A percentile compares a stretch with the other conserved stretches of the same genome.
These are phyloP conservation scores for Trichoderma guizhouense DNA, from an alignment of 2,329 filamentous ascomycete genomes.

Conservation along the genomic window DNA sequence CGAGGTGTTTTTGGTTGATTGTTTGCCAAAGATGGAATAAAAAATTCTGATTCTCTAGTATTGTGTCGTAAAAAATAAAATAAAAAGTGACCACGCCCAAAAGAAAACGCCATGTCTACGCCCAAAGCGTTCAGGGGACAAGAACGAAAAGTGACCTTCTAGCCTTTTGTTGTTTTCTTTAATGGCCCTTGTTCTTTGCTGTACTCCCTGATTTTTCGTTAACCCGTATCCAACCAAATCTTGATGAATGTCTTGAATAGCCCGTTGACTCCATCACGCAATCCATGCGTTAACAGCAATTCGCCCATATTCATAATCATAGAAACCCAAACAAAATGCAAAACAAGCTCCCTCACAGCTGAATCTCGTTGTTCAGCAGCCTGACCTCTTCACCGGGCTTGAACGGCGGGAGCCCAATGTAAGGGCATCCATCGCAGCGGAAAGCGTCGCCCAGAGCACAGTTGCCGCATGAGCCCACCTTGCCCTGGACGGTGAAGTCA, in stretches of 20 bases:
- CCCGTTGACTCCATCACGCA: conserved; percentile 4
- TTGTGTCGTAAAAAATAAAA: not conserved
- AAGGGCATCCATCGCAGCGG: conserved; percentile 70
- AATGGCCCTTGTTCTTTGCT: not conserved
- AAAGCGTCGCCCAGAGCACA: conserved; percentile 92
- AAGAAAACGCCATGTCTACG: conserved; percentile 15
- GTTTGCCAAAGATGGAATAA: not conserved
- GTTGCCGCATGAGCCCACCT: conserved; percentile 91
- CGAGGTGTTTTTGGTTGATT: not conserved
- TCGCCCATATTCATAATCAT: conserved; percentile 5
- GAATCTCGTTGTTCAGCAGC: conserved; percentile 79
- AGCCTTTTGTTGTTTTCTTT: not conserved
- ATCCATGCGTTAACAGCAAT: not conserved
- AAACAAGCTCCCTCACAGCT: conserved; percentile 54
- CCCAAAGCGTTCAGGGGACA: not conserved
- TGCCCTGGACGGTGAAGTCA: conserved; percentile 97
- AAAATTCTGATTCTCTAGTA: conserved; percentile 9
- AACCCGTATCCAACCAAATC: conserved; percentile 16
- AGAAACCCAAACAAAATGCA: not conserved
- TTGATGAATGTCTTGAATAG: conserved; percentile 2
- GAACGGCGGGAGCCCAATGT: conserved; percentile 90
- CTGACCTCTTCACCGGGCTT: conserved; percentile 94
- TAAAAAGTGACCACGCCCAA: not conserved
- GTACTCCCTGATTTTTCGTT: not conserved
- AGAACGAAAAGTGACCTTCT: not conserved